These are phyloP conservation scores for Xerocomus nothofagi DNA, from an alignment of 1,284 basidiomycete genomes.

Conservation along the genomic window DNA sequence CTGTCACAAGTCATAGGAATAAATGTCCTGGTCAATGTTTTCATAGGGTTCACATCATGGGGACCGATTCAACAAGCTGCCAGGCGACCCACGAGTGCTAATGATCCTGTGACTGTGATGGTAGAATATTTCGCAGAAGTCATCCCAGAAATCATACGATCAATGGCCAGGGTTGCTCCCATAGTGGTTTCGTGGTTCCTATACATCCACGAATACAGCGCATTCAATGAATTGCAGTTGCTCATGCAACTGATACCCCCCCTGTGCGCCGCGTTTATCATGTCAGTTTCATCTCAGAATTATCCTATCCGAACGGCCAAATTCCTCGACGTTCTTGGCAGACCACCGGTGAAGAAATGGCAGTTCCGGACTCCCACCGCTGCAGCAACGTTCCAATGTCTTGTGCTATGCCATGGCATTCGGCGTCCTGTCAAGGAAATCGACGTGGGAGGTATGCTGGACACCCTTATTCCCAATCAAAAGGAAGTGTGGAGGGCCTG, in stretches of 20 bases:
- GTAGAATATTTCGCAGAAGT: background rate
- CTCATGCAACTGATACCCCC: background rate
- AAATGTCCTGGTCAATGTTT: rapidly evolving
- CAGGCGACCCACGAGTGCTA: too few relatives aligned
- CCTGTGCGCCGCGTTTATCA: background rate
- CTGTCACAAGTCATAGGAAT: background rate
- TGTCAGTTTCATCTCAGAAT: background rate
- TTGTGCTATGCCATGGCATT: conserved; percentile 7
- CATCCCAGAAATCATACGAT: background rate
- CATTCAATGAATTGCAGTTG: background rate
- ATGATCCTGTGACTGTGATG: too few relatives aligned
- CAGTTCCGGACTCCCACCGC: conserved; percentile 1
- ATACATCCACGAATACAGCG: background rate
- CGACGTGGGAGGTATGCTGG: conserved; percentile 1
- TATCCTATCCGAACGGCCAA: conserved; percentile 6
- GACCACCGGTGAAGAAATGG: conserved; percentile 10
- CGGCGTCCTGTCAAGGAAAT: conserved; percentile 3
- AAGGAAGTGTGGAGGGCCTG: conserved; percentile 9
- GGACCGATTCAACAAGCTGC: background rate
- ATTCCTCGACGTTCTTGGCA: conserved; percentile 8
- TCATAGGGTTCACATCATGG: background rate
- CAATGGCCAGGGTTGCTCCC: background rate
- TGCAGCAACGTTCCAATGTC: conserved; percentile 9
- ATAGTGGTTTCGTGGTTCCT: background rate
- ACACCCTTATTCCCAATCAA: conserved; percentile 8